These are phyloP conservation scores for Crepidotus variabilis DNA, from an alignment of 768 basidiomycete genomes.

Conservation along the genomic window DNA sequence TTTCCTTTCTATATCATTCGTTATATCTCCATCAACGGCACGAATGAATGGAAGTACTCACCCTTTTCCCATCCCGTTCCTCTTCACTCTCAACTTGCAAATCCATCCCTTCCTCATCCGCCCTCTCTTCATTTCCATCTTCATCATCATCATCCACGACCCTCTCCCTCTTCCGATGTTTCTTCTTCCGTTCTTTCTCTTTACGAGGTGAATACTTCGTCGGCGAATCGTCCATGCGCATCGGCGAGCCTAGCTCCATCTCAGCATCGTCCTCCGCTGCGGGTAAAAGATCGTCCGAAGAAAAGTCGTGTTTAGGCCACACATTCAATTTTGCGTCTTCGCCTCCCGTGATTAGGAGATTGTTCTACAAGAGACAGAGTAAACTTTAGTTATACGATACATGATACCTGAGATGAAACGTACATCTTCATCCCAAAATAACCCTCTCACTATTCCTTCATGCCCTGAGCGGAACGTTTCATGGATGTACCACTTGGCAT, in stretches of 20 bases:
- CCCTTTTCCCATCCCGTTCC: no score
- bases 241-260: neutral
- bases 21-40: no score
- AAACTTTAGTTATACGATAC: no score
- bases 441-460: constrained; percentile 50
- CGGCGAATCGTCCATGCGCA: neutral
- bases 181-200: neutral
- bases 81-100: no score
- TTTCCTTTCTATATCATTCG: no score
- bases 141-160: no score
- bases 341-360: constrained; percentile 25
- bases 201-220: neutral
- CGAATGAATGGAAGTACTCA: no score
- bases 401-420: no score
- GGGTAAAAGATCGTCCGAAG: neutral
- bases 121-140: no score
- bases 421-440: constrained; percentile 55
- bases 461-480: constrained; percentile 56
- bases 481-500: constrained; percentile 45
- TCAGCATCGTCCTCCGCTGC: constrained; percentile 5
- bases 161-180: neutral
- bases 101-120: no score
- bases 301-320: constrained; percentile 19
- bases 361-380: constrained; percentile 11
- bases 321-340: constrained; percentile 26